Base-by-base conservation (phyloP, 1,284 basidiomycete genomes). In the Tilletia caries region DNA sequence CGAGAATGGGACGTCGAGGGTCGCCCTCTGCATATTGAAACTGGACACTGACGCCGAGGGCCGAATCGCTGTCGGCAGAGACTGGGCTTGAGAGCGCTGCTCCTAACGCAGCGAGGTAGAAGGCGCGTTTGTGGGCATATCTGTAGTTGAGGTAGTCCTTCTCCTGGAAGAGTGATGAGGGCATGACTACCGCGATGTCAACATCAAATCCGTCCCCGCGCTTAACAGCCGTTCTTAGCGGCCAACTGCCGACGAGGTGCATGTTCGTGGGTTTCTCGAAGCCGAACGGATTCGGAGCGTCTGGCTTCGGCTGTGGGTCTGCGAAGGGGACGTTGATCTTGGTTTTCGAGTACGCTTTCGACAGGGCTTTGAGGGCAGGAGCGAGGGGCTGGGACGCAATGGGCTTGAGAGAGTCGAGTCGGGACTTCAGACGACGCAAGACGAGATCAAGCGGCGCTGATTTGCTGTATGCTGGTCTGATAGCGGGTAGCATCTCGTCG, bases 81-180 rank as follows among this genome's bases (percentile, higher is more conserved):
- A 68, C 70, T 18, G 71, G 64, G 20, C 97, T 83, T 13, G 52
- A 18, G 15, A 62, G 58, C 0, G 88, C 88, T 10, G 88, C 86
- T 2, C 91, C 92, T 66, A 98, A 86, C 2, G 88, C 88, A 8
- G 93, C 91, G 15, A 98, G 87, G 84, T 94, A 99, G 82, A 91
- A 95, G 0, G 92, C 91, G 54, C 92, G 87, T 84, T 98, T 98
- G 83, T 95, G 91, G 81, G 95, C 95, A 84, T 92, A 95, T 23
- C 96, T 89, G 43, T 89, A 89, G 80, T 95, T 91, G 68, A 94
- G 86, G 75, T 94, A 92, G 82, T 98, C 95, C 83, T 98, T 98
- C 76, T 95, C 92, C 85, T 96, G 93, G 79, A 98, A 94, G 32
- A 97, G 84, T 58, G 77, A 80, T 89, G 93, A 77, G 2, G 72